Base-by-base conservation (phyloP, 176 grass and related monocot species). In the Metroxylon sagu region DNA sequence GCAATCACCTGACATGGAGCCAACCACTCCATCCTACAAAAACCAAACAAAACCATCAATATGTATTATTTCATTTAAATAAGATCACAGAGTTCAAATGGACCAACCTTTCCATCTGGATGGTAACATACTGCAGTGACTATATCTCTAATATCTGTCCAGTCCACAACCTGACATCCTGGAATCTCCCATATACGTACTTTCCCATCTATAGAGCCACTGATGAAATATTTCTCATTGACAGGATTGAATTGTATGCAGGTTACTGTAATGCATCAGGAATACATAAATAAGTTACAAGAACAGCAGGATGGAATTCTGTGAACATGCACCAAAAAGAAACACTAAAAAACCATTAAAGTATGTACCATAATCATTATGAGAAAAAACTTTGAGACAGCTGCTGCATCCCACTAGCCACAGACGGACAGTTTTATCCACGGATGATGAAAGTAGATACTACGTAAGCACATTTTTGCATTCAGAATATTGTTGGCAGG, bases 121-220 rank as follows among this genome's bases (percentile, higher is more conserved):
- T 55, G 26, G 51, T 68, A 39, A 56, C 17, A 56, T 55, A 68
- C 35, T 1, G 65, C 28, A 55, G 65, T 56, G 14, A 68, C 21
- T 12, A 48, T 68, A 6, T 23, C 18, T 52, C 29, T 54, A 1
- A 29, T 35, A 52, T 68, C 65, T 16, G 17, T 14, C 65, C 65
- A 68, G 16, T 68, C 17, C 6, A 56, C 65, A 25, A 68, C 65
- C 23, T 5, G 18, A 17, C 35, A 35, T 28, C 19, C 52, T 21
- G 19, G 1, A 35, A 55, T 26, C 3, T 18, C 10, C 65, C 52
- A 68, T 0, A 68, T 56, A 18, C 52, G 52, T 4, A 56, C 65
- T 68, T 56, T 68, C 35, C 65, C 18, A 68, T 68, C 65, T 17
- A 68, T 18, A 1, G 65, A 68, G 10, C 50, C 65, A 54, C 49